Conservation (phyloP, 176 grass and related monocot genomes). For the Zea mays region Zm-B73-REFERENCE-NAM-5.0 NC_050101.1:64062001-64062500, state of each 20-base stretch:
- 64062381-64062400: slow-evolving; percentile 90
- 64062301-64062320: not conserved
- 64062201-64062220: not conserved
- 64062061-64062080: too few species aligned
- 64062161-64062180: not conserved
- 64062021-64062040: not conserved
- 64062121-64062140: not conserved
- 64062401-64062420: slow-evolving; percentile 96
- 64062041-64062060: not conserved
- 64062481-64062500: not conserved
- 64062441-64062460: slow-evolving; percentile 14
- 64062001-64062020: not conserved
- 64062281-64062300: not conserved
- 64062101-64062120: not conserved
- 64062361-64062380: slow-evolving; percentile 90
- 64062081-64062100: not conserved
- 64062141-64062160: not conserved
- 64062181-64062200: not conserved
- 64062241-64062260: not conserved
- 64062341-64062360: slow-evolving; percentile 38
- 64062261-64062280: not conserved
- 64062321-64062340: slow-evolving; percentile 1
- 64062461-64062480: slow-evolving; percentile 28
- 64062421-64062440: slow-evolving; percentile 55
- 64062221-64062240: not conserved